Conservation (phyloP, 345 rosid species). For the Hypericum androsaemum region DNA sequence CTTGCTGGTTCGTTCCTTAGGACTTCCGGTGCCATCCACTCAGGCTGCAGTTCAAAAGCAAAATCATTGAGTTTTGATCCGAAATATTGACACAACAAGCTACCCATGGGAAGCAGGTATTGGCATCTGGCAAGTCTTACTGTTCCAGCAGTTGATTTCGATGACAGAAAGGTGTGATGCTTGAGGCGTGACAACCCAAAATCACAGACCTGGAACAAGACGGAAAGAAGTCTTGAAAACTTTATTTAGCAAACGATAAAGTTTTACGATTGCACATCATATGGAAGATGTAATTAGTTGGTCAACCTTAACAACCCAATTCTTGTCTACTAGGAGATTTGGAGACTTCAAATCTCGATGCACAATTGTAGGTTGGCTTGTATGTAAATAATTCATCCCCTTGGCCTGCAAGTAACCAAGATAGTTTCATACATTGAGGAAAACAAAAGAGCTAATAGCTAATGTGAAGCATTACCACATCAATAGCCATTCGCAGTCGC, state of each 20-base stretch:
- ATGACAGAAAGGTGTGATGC: constrained; percentile 83
- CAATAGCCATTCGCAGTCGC: constrained; percentile 91
- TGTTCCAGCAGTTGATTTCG: constrained; percentile 97
- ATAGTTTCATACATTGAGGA: constrained; percentile 4
- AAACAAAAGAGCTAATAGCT: background rate
- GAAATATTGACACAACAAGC: too few species aligned
- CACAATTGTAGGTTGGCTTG: constrained; percentile 87
- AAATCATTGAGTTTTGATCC: background rate
- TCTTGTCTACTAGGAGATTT: constrained; percentile 90
- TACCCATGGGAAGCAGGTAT: too few species aligned
- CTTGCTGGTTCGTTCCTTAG: constrained; percentile 91
- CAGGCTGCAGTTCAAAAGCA: constrained; percentile 56
- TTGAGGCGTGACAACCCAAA: constrained; percentile 93
- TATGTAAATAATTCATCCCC: constrained; percentile 95
- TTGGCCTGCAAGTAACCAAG: constrained; percentile 50
- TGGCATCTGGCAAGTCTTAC: constrained; percentile 21
- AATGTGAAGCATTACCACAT: constrained; percentile 56
- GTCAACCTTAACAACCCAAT: constrained; percentile 89
- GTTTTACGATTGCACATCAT: background rate
- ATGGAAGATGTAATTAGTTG: background rate
- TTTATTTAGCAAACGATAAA: constrained; percentile 2
- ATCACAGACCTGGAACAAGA: constrained; percentile 61
- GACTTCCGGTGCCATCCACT: constrained; percentile 99
- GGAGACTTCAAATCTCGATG: constrained; percentile 97
- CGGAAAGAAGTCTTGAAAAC: constrained; percentile 8